Base-by-base conservation (phyloP, 306 rosid genomes). In the Vicia villosa region DNA sequence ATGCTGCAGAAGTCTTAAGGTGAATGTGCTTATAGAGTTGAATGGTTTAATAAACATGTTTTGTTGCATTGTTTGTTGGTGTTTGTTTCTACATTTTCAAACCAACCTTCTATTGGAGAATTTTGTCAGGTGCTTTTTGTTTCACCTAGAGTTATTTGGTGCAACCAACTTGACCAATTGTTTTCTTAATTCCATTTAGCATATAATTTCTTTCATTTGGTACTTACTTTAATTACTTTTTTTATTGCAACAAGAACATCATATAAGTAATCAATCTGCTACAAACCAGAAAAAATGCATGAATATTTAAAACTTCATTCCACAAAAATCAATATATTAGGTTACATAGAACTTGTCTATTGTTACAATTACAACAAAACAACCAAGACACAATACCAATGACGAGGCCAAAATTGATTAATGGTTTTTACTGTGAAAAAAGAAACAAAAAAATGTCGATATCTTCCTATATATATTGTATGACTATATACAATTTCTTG, bases 111-210 rank as follows among this genome's bases (percentile, higher is more conserved):
- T 3, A 52, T 15, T 34, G 30, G 43, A 63, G 67, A 80, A 60
- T 69, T 71, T 77, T 77, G 46, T 72, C 57, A 73, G 63, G 78
- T 79, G 79, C 32, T 74, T 6, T 61, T 14, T 47, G 47, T 51
- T 67, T 62, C 38, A 75, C 73, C 78, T 74, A 74, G 70, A 84
- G 89, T 79, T 22, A 22, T 22, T 22, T 80, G 96, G 82, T 89
- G 74, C 92, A 89, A 78, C 96, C 24, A 89, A 81, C 81, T 74
- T 76, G 77, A 89, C 92, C 86, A 22, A 59, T 46, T 65, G 49
- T 19, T n/a, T 40, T 28, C 32, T 51, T 22, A 36, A 3, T 59
- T 17, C 54, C 0, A 70, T 59, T 62, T 51, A 11, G 45, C 71
- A 34, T 36, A 17, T 19, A 41, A 50, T 41, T 68, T 73, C 55